Percentiles rank a stretch among this genome's conserved stretches.
Evolutionary conservation across 2,329 filamentous ascomycete species (phyloP).

Genomic region (Madurella fahalii): DNA sequence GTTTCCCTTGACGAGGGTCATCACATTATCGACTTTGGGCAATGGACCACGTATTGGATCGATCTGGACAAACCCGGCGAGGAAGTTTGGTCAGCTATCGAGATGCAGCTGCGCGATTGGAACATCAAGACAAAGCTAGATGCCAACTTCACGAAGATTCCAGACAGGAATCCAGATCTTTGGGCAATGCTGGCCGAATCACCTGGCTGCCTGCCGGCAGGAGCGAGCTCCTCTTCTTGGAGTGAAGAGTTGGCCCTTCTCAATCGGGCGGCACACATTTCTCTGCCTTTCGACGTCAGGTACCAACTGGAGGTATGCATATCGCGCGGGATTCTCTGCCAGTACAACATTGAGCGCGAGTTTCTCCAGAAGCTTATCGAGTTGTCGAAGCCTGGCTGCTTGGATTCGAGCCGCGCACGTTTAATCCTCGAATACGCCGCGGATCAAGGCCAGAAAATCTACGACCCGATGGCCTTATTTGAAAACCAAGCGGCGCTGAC

Average conservation of each 20-base stretch:
- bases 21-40: conserved; percentile 48
- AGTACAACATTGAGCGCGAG: conserved; percentile 63
- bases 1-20: conserved; percentile 38
- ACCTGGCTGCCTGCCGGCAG: background rate
- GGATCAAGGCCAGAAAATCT: conserved; percentile 57
- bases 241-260: conserved; percentile 31
- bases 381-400: conserved; percentile 36
- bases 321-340: conserved; percentile 72
- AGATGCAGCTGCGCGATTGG: conserved; percentile 61
- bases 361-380: conserved; percentile 62
- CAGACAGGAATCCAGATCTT: conserved; percentile 33
- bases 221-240: conserved; percentile 1
- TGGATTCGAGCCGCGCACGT: conserved; percentile 48
- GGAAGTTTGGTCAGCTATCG: conserved; percentile 40
- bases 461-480: conserved; percentile 71
- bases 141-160: conserved; percentile 39
- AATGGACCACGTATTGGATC: conserved; percentile 55
- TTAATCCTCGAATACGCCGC: conserved; percentile 71
- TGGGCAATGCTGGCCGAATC: conserved; percentile 40
- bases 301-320: conserved; percentile 94
- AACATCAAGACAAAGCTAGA: conserved; percentile 53
- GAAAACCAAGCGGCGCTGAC: conserved; percentile 45
- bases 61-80: conserved; percentile 33
- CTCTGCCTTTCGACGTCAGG: conserved; percentile 66
- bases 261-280: conserved; percentile 34